Evolutionary conservation across 345 rosid species (phyloP).

Genomic region (Sonneratia caseolaris): DNA sequence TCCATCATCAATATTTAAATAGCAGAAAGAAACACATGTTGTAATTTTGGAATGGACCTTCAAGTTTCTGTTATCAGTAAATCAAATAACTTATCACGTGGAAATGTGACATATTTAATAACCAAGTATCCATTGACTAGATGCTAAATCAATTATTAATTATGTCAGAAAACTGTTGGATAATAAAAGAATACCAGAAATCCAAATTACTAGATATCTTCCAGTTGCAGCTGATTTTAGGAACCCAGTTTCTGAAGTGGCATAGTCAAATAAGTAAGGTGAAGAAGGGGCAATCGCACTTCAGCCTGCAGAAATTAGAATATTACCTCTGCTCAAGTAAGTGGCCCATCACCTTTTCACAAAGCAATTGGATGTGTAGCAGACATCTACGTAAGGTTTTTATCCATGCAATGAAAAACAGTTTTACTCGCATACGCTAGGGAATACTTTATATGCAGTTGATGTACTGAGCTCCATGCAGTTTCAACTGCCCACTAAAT

Average conservation of each 20-base stretch:
- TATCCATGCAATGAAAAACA: background rate
- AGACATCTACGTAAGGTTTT: no score
- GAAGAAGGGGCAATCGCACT: no score
- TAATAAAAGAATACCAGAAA: background rate
- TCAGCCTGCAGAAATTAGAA: no score
- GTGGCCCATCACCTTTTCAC: no score
- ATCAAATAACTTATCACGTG: background rate
- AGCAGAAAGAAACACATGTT: background rate
- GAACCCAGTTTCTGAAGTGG: no score
- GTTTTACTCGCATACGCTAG: background rate
- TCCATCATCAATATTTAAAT: background rate
- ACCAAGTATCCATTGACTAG: no score
- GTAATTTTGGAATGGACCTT: background rate
- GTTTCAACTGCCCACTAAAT: background rate
- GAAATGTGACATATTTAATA: no score
- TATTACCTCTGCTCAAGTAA: no score
- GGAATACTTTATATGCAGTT: background rate
- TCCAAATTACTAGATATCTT: background rate
- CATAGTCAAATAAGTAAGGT: no score
- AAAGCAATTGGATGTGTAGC: no score
- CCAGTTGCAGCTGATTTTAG: background rate
- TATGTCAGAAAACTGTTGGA: background rate
- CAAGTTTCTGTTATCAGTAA: no score
- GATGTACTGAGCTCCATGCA: background rate
- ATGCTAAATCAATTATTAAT: background rate